Conservation (phyloP, 176 grass and related monocot species). For the Avena sativa region DNA sequence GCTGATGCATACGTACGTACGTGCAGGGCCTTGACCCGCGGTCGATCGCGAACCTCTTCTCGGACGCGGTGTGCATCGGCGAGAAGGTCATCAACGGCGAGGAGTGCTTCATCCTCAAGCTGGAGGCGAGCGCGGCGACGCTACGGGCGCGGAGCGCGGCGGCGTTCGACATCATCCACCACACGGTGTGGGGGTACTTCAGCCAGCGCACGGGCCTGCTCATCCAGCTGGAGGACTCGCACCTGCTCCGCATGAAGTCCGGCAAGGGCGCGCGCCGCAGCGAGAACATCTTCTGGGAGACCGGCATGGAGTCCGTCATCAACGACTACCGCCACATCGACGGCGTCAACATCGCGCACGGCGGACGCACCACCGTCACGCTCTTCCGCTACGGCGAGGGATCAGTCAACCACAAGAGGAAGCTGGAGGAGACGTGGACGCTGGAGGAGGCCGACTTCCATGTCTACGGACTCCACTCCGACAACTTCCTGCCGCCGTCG, state of each 20-base stretch:
- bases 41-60: slow-evolving; percentile 91
- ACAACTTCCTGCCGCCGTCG: slow-evolving; percentile 83
- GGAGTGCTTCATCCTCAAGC: slow-evolving; percentile 98
- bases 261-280: slow-evolving; percentile 63
- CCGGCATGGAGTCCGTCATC: slow-evolving; percentile 90
- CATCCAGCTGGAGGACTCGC: slow-evolving; percentile 91
- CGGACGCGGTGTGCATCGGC: slow-evolving; percentile 88
- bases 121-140: slow-evolving; percentile 68
- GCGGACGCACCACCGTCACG: slow-evolving; percentile 74
- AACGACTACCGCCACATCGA: slow-evolving; percentile 87
- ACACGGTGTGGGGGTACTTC: slow-evolving; percentile 98
- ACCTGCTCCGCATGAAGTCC: slow-evolving; percentile 93
- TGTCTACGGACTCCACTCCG: slow-evolving; percentile 62
- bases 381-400: slow-evolving; percentile 94
- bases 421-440: slow-evolving; percentile 93
- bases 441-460: slow-evolving; percentile 98
- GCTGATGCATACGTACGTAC: background rate
- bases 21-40: slow-evolving; percentile 78
- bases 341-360: slow-evolving; percentile 91
- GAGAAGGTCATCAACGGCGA: slow-evolving; percentile 88
- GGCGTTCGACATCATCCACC: slow-evolving; percentile 90
- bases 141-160: slow-evolving; percentile 68
- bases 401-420: slow-evolving; percentile 93
- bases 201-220: slow-evolving; percentile 97
- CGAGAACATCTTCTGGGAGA: slow-evolving; percentile 97